phyloP scores from a whole-genome alignment of 169 alveolate genomes.

The Plasmodium cynomolgi region DNA sequence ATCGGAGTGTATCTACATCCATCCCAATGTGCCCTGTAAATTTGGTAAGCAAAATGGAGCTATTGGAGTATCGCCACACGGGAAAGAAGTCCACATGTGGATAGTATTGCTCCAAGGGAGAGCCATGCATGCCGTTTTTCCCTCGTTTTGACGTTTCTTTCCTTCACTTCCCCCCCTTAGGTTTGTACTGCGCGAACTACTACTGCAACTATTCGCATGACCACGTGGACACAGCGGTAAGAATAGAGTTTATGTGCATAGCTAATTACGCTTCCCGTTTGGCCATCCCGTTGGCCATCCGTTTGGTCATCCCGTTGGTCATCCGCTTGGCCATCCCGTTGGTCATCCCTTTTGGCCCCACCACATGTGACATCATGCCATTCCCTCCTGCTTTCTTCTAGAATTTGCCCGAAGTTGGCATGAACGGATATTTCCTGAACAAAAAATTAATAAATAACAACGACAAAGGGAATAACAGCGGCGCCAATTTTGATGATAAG shows the following conservation, averaged over 20 bases:
- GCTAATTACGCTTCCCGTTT: too few species aligned
- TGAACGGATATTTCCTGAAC: conserved; percentile 40
- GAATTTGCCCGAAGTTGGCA: conserved; percentile 58
- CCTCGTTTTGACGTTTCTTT: not conserved
- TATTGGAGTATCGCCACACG: not conserved
- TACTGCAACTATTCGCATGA: conserved; percentile 58
- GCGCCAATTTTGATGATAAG: conserved; percentile 17
- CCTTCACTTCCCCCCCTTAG: conserved; percentile 1
- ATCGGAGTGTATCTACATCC: conserved; percentile 80
- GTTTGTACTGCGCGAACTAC: conserved; percentile 42
- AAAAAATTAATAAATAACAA: conserved; percentile 43
- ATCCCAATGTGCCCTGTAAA: conserved; percentile 82
- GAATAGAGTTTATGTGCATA: not conserved
- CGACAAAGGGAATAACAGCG: not conserved
- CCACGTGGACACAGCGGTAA: conserved; percentile 48
- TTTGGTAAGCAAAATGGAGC: conserved; percentile 73
- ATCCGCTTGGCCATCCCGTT: too few species aligned
- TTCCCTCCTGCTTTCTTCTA: not conserved
- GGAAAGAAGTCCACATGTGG: not conserved
- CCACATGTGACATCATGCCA: not conserved
- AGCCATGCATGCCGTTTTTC: not conserved
- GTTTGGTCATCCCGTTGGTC: too few species aligned
- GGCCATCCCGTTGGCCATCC: not conserved
- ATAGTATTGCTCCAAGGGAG: not conserved
- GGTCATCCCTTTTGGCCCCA: not conserved